These are phyloP conservation scores for Mucor mucedo DNA, from an alignment of 371 early-diverging fungal genomes.

Conservation along the genomic window DNA sequence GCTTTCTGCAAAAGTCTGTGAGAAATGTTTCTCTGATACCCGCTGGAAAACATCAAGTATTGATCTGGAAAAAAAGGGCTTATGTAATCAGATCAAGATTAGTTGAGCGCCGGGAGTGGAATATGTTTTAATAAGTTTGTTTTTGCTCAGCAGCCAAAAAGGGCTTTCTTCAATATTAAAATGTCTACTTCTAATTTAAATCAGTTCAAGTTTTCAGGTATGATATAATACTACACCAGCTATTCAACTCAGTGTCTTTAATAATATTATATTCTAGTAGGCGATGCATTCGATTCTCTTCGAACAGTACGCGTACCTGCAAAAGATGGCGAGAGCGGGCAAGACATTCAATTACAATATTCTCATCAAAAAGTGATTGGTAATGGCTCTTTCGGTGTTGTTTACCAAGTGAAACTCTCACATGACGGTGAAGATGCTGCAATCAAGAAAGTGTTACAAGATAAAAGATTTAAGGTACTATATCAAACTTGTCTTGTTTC, in stretches of 20 bases:
- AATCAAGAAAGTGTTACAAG: slow-evolving; percentile 95
- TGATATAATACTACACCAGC: background rate
- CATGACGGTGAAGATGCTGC: slow-evolving; percentile 81
- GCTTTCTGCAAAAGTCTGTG: no score
- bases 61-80: no score
- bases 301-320: slow-evolving; percentile 50
- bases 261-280: slow-evolving; percentile 7
- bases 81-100: no score
- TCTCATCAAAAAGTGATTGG: slow-evolving; percentile 90
- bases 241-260: background rate
- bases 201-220: slow-evolving; percentile 34
- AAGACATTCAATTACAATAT: slow-evolving; percentile 82
- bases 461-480: slow-evolving; percentile 90
- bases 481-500: background rate
- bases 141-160: no score
- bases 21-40: no score
- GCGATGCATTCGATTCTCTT: slow-evolving; percentile 33
- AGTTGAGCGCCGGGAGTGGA: no score
- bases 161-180: background rate
- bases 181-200: slow-evolving; percentile 26
- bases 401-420: slow-evolving; percentile 88
- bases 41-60: no score
- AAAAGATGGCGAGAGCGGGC: slow-evolving; percentile 83
- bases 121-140: no score
- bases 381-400: slow-evolving; percentile 96